These are phyloP conservation scores for Yamadazyma insecticola DNA, from an alignment of 805 yeast genomes.

Conservation along the genomic window DNA sequence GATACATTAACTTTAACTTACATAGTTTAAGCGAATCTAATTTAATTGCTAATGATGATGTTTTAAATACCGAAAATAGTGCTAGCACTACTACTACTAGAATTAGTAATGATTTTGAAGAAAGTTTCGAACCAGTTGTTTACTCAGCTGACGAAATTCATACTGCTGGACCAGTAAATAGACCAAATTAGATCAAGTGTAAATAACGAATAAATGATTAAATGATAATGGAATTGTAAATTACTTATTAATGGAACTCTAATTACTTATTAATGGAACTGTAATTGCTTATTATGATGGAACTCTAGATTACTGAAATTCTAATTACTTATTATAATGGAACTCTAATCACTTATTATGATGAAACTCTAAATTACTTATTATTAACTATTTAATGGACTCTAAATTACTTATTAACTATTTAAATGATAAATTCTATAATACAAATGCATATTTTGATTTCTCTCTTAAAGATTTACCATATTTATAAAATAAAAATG, in stretches of 20 bases:
- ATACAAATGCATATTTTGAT: slow-evolving; percentile 11
- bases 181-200: no score
- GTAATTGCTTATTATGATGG: no score
- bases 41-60: slow-evolving; percentile 33
- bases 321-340: no score
- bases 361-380: no score
- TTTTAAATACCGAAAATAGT: slow-evolving; percentile 12
- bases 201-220: no score
- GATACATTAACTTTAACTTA: slow-evolving; percentile 27
- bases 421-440: no score
- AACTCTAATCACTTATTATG: no score
- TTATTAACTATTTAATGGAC: no score
- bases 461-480: slow-evolving; percentile 35
- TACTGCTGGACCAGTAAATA: slow-evolving; percentile 42
- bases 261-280: no score
- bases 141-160: slow-evolving; percentile 37
- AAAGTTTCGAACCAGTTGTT: slow-evolving; percentile 35
- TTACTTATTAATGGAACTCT: no score
- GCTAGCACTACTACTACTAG: slow-evolving; percentile 7
- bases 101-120: slow-evolving; percentile 13
- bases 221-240: no score
- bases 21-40: slow-evolving; percentile 23
- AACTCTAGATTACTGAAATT: no score
- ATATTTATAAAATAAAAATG: slow-evolving; percentile 47
- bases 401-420: background rate